Conservation (phyloP, 306 rosid genomes). For the Macrotyloma uniflorum region DNA sequence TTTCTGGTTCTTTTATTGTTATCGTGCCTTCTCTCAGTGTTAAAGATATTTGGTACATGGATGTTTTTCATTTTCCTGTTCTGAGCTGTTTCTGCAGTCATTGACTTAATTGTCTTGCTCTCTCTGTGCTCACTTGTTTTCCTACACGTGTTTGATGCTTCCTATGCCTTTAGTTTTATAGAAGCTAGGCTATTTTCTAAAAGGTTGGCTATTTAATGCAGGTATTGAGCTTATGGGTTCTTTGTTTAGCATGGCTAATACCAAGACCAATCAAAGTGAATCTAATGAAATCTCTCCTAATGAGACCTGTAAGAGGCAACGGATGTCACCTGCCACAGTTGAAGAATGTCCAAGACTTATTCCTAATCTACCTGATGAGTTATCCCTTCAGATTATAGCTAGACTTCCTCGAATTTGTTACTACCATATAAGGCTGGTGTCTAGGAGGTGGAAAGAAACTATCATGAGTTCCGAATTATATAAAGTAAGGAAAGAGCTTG, state of each 20-base stretch:
- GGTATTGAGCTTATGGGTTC: constrained; percentile 64
- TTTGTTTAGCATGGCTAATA: constrained; percentile 55
- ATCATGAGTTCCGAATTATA: constrained; percentile 61
- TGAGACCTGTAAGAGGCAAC: constrained; percentile 67
- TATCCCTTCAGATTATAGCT: constrained; percentile 79
- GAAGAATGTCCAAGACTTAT: constrained; percentile 70
- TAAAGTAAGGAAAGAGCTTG: constrained; percentile 67
- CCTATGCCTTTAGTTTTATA: constrained; percentile 1
- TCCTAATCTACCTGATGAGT: constrained; percentile 82
- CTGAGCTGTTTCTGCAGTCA: not conserved
- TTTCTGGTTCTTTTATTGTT: not conserved
- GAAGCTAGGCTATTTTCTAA: constrained; percentile 22
- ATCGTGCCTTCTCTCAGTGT: not conserved
- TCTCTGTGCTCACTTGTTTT: not conserved
- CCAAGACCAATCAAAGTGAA: constrained; percentile 42
- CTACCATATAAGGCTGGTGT: constrained; percentile 58
- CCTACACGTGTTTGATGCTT: not conserved
- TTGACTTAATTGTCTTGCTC: not conserved
- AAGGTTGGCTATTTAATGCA: constrained; percentile 5
- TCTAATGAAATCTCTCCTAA: constrained; percentile 37
- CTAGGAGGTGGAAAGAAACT: constrained; percentile 69
- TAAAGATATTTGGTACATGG: not conserved
- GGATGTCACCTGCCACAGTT: constrained; percentile 45
- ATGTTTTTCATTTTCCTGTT: not conserved
- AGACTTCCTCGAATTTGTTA: constrained; percentile 72